phyloP scores from a whole-genome alignment of 495 filamentous ascomycete genomes.

The Xylaria acuta region DNA sequence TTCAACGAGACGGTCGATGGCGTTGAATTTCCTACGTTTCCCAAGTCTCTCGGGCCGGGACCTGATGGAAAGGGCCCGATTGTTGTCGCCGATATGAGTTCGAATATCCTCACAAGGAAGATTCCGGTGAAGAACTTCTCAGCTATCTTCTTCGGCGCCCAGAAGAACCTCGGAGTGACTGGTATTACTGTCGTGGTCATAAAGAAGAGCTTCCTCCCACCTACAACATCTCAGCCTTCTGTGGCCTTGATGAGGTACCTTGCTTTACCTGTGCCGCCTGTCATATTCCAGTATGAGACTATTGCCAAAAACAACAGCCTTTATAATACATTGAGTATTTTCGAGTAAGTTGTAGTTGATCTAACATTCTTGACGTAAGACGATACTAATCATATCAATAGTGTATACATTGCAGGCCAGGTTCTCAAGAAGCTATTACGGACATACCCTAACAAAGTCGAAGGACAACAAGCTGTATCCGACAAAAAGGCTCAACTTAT shows the following conservation, averaged over 20 bases:
- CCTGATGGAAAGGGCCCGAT: conserved; percentile 44
- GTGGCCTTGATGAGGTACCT: conserved; percentile 66
- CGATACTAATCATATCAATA: conserved; percentile 17
- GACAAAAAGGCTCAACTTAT: conserved; percentile 69
- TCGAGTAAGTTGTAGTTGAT: conserved; percentile 66
- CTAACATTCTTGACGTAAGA: too few species aligned
- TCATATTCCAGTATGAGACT: conserved; percentile 72
- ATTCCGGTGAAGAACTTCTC: conserved; percentile 68
- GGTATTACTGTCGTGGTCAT: conserved; percentile 81
- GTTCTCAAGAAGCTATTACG: conserved; percentile 68
- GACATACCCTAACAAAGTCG: conserved; percentile 61
- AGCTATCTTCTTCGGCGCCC: conserved; percentile 72
- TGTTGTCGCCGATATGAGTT: conserved; percentile 78
- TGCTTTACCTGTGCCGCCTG: conserved; percentile 68
- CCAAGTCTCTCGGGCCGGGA: conserved; percentile 51
- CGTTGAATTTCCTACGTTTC: conserved; percentile 44
- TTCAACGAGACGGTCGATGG: conserved; percentile 82
- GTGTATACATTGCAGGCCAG: conserved; percentile 75
- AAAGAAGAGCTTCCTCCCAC: conserved; percentile 69
- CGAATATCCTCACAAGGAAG: conserved; percentile 63
- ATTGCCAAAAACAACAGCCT: conserved; percentile 77
- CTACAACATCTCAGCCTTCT: too few species aligned
- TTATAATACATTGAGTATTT: conserved; percentile 86
- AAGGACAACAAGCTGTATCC: conserved; percentile 65
- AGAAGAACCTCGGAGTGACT: conserved; percentile 82